phyloP scores from a whole-genome alignment of 495 filamentous ascomycete species.

The Tuber aestivum region DNA sequence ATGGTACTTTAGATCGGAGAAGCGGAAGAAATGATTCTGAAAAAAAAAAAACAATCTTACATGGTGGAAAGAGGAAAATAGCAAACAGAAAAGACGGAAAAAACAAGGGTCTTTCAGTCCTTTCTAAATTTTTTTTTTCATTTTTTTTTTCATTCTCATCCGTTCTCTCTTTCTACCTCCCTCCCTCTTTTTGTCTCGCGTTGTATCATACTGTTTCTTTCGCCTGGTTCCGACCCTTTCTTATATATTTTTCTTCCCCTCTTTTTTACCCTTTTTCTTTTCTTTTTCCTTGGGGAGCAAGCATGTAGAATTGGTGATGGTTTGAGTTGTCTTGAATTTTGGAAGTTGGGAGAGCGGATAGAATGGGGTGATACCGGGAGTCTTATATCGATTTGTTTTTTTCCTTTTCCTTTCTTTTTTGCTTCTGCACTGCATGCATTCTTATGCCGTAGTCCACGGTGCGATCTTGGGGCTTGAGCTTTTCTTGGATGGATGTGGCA shows the following conservation, averaged over 20 bases:
- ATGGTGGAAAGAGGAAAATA: neutral
- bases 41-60: neutral
- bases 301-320: neutral
- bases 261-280: neutral
- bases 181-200: neutral
- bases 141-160: neutral
- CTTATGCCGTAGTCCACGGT: neutral
- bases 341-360: neutral
- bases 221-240: neutral
- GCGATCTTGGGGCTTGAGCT: neutral
- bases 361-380: neutral
- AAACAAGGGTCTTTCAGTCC: neutral
- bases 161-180: neutral
- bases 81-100: neutral
- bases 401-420: neutral
- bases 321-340: neutral
- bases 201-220: constrained; percentile 3
- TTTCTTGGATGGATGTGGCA: neutral
- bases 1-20: neutral
- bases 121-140: no score
- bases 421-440: neutral
- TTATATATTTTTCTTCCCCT: neutral
- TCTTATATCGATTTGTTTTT: neutral
- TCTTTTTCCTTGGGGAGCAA: neutral
- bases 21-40: neutral